Evolutionary conservation across 305 asterid species (phyloP).

Genomic region (Caryopteris hybrid): DNA sequence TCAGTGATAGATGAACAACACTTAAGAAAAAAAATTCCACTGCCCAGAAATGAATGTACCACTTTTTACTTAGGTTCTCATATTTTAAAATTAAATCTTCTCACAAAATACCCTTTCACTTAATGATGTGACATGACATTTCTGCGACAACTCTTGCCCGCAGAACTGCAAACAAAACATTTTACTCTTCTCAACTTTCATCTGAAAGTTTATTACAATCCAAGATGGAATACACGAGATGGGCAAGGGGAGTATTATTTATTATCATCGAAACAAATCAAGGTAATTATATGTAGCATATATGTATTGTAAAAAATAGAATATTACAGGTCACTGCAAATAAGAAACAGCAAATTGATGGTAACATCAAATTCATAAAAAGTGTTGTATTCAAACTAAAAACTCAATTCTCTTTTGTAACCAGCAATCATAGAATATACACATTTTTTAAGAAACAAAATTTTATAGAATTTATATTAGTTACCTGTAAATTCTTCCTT

Average conservation of each 20-base stretch:
- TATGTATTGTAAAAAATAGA: neutral
- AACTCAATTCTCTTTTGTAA: neutral
- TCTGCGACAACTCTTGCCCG: neutral
- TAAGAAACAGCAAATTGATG: neutral
- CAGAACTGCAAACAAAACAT: neutral
- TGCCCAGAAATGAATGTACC: neutral
- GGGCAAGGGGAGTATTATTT: neutral
- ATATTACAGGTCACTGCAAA: neutral
- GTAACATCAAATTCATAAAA: neutral
- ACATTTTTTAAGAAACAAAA: no score
- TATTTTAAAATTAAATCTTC: neutral
- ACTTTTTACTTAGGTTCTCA: neutral
- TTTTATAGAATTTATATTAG: slow-evolving; percentile 9
- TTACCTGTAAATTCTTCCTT: slow-evolving; percentile 77
- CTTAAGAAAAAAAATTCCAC: neutral
- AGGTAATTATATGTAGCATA: neutral
- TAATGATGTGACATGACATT: neutral
- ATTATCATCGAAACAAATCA: neutral
- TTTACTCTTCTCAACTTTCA: neutral
- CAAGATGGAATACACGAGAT: neutral
- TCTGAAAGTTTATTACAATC: neutral
- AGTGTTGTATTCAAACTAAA: neutral
- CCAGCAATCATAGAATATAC: neutral
- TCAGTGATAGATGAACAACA: neutral
- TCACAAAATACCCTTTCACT: neutral